Base-by-base conservation (phyloP, 768 basidiomycete genomes). In the Auriscalpium microsporum region DNA sequence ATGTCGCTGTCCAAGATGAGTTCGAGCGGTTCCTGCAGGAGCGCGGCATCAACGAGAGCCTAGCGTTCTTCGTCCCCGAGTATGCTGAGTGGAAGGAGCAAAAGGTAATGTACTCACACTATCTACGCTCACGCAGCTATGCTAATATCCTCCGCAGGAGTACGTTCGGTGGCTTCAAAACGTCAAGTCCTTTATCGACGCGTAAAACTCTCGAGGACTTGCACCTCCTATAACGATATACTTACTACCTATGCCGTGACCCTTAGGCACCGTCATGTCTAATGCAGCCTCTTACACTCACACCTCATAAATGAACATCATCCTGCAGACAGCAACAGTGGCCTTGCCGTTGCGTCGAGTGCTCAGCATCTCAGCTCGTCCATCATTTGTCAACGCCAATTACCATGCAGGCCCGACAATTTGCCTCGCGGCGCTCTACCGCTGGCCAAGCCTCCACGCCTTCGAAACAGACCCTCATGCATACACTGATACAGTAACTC, bases 81-180 rank as follows among this genome's bases (percentile, higher is more conserved):
- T 92, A 91, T 66, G 84, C 87, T 13, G 86, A 90, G 65, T 75
- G 76, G 75, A 97, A 96, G 78, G 94, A 98, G 67, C 94, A 98
- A 75, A 84, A 85, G 81, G 93, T 93, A 16, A 19, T 10, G 4
- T 16, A 13, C n/a, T 4, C 35, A 56, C 53, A 8, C 38, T 54
- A 51, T 21, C 35, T 46, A 48, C 48, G 58, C 34, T 37, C 38
- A 48, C 16, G 46, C 52, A 38, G 58, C 45, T 28, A 50, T 56
- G 9, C 61, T 36, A 52, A 47, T 13, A 13, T 28, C 49, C 21
- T 38, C 28, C 53, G 33, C 49, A 94, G 92, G 94, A 98, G 73
- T 98, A 98, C 71, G 81, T 92, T 64, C 77, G 75, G 61, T 98
- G 94, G 94, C 73, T 98, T 64, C 72, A 79, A 63, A 83, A 82